phyloP scores from a whole-genome alignment of 768 basidiomycete species.

The Dioszegia crocea region DNA sequence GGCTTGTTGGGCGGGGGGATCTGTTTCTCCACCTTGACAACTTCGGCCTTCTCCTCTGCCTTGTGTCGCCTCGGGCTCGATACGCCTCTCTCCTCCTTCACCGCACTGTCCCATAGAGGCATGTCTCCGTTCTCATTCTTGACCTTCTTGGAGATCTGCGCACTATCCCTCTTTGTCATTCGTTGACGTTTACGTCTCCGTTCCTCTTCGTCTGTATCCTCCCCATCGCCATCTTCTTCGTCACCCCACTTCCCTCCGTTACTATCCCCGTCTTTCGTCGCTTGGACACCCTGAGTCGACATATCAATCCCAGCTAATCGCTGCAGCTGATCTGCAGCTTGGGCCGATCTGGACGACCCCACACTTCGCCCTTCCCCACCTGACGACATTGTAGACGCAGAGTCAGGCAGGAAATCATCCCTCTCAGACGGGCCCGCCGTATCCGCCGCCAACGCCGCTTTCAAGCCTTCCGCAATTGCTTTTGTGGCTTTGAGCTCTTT shows the following conservation, averaged over 20 bases:
- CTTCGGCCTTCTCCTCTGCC: too few relatives aligned
- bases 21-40: too few relatives aligned
- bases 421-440: background rate
- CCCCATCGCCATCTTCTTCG: background rate
- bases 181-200: background rate
- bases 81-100: too few relatives aligned
- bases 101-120: too few relatives aligned
- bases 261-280: background rate
- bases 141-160: too few relatives aligned
- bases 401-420: constrained; percentile 7
- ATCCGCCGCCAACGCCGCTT: background rate
- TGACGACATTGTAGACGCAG: background rate
- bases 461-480: background rate
- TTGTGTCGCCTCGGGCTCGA: too few relatives aligned
- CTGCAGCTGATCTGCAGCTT: constrained; percentile 1
- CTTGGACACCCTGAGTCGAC: too few relatives aligned
- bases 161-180: background rate
- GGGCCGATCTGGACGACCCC: background rate
- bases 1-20: too few relatives aligned
- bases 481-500: background rate
- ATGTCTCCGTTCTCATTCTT: too few relatives aligned
- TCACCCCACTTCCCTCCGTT: too few relatives aligned
- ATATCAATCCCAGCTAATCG: background rate
- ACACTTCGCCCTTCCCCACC: too few relatives aligned
- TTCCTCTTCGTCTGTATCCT: constrained; percentile 21